Base-by-base conservation (phyloP, 805 yeast species). In the Candida ortonii region DNA sequence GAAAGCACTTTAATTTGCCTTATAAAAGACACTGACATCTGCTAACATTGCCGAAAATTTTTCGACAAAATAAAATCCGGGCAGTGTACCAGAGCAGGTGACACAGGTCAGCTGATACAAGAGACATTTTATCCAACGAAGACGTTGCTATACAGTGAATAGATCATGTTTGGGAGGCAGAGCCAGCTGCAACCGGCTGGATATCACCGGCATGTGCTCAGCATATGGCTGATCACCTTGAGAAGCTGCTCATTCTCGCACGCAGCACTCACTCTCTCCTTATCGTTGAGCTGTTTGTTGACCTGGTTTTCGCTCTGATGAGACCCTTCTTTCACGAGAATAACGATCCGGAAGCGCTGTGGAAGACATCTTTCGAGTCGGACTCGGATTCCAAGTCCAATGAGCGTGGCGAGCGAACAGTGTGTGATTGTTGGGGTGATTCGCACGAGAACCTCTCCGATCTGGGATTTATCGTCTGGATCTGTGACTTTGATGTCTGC, bases 401-500 rank as follows among this genome's bases (percentile, higher is more conserved):
- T 93, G 30, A 93, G 71, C 0, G 98, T 93, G 1, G 98, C 98
- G 41, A 93, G 68, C 1, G 96, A 87, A 58, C 99, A 93, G 54
- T 93, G 99, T 4, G 97, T 93, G 49, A 93, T 90, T 0, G 99
- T 93, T 1, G 99, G 99, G 0, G 99, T 93, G 42, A 93, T 93
- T 49, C 74, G 76, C 18, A 93, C 86, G 15, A 76, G 52, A 1
- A 93, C 86, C 43, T 81, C 85, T 0, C 93, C 83, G 51, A 88
- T 76, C 22, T 72, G 71, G 19, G 66, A 49, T 23, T 53, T 52
- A 33, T 71, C 67, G 4, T 75, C 73, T 8, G 76, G 66, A 50
- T 85, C 84, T 2, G 60, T 65, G 3, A 93, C 87, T 24, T 64
- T 59, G 38, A 93, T 93, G 55, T 94, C 96, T 5, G 72, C 70